These are phyloP conservation scores for Fusarium napiforme DNA, from an alignment of 2,329 filamentous ascomycete species.

Conservation along the genomic window DNA sequence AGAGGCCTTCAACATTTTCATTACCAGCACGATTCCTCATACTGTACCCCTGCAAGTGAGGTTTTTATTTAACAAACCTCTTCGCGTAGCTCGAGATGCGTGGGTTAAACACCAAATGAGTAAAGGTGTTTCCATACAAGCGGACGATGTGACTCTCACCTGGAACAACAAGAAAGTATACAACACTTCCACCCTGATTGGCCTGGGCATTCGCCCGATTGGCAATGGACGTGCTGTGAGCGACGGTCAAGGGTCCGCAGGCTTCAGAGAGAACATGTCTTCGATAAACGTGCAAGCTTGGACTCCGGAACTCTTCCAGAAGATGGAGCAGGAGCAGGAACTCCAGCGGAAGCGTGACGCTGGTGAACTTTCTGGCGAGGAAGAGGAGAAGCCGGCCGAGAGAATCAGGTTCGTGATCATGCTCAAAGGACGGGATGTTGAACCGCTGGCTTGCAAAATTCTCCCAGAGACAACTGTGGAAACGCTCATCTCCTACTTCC, in stretches of 20 bases:
- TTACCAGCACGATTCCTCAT: slow-evolving; percentile 73
- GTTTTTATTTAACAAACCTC: slow-evolving; percentile 72
- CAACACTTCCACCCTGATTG: slow-evolving; percentile 77
- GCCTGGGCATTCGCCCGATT: slow-evolving; percentile 68
- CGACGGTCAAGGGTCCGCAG: slow-evolving; percentile 51
- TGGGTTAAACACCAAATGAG: slow-evolving; percentile 75
- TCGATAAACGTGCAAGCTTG: slow-evolving; percentile 80
- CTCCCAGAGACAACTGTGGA: slow-evolving; percentile 67
- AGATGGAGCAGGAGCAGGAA: slow-evolving; percentile 61
- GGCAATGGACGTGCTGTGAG: slow-evolving; percentile 55
- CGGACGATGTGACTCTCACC: slow-evolving; percentile 75
- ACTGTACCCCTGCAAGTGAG: slow-evolving; percentile 65
- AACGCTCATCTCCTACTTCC: slow-evolving; percentile 72
- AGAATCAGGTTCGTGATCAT: slow-evolving; percentile 59
- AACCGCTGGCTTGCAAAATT: slow-evolving; percentile 63
- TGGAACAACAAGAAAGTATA: slow-evolving; percentile 81
- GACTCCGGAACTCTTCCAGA: slow-evolving; percentile 71
- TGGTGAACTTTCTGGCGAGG: slow-evolving; percentile 53
- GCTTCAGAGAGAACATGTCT: slow-evolving; percentile 79
- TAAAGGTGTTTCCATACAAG: slow-evolving; percentile 48
- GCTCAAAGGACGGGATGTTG: slow-evolving; percentile 63
- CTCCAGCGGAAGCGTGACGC: slow-evolving; percentile 56
- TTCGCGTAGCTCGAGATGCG: slow-evolving; percentile 73
- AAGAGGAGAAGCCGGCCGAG: slow-evolving; percentile 43
- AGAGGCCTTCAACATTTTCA: slow-evolving; percentile 47